Percentiles rank a stretch among this genome's conserved stretches.
Evolutionary conservation across 306 rosid genomes (phyloP).

Genomic region (Vigna hirtella): DNA sequence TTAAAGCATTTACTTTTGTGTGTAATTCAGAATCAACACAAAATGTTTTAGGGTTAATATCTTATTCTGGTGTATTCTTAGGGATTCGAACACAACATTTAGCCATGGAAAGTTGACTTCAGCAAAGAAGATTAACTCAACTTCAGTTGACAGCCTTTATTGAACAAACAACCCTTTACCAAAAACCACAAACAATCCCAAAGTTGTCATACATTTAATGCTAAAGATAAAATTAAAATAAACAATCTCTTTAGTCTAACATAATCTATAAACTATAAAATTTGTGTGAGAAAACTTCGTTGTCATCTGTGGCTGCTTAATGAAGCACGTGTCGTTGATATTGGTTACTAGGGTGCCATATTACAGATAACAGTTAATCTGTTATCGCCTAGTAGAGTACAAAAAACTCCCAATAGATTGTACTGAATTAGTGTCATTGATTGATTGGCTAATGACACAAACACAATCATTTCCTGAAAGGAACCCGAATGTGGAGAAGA

Average conservation of each 20-base stretch:
- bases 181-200: no score
- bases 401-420: neutral
- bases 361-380: neutral
- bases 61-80: neutral
- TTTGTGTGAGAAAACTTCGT: neutral
- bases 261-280: neutral
- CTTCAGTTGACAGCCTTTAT: no score
- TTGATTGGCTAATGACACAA: conserved; percentile 13
- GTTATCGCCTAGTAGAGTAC: neutral
- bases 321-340: neutral
- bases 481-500: conserved; percentile 97
- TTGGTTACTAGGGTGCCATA: neutral
- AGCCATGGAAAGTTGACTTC: neutral
- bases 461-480: conserved; percentile 50
- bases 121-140: neutral
- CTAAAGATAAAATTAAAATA: no score
- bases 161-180: no score
- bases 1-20: neutral
- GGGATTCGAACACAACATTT: neutral
- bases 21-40: neutral
- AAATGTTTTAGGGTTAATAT: neutral
- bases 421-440: neutral
- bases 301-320: neutral
- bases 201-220: no score
- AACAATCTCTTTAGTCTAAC: no score